Base-by-base conservation (phyloP, 1,139 yeast genomes). In the Taiozyma sp. region DNA sequence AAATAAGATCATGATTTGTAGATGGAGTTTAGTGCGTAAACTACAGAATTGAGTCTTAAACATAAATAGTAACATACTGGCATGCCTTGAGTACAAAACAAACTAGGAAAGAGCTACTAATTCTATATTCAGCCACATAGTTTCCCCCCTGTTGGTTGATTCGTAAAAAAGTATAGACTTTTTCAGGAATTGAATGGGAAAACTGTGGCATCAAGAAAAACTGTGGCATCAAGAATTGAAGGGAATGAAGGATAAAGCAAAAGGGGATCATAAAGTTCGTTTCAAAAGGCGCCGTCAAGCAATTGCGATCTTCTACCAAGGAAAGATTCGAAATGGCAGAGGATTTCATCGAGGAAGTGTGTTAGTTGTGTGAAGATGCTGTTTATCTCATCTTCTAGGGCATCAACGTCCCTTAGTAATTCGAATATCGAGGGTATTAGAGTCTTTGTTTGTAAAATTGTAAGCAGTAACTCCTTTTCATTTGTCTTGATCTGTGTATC, bases 381-480 rank as follows among this genome's bases (percentile, higher is more conserved):
- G 6, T 24, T 34, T 5, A 55, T 53, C 19, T 55, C 58, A 41
- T 50, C 51, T 14, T 48, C 54, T 8, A 54, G 22, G 7, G 22
- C 14, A 40, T 55, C 58, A 32, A 52, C 58, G 42, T 55, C 53
- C 29, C 44, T 48, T 23, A 55, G 47, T 2, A 55, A 34, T 5
- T 50, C 55, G 27, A 52, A 40, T 7, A 52, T 49, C 7, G 53
- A 45, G 8, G 50, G 51, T 0, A 53, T 40, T 24, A 55, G 8
- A 10, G 50, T 30, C 19, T 43, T 43, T 4, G 53, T 47, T 43
- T 48, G 42, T 32, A 53, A 38, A 10, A 53, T 43, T 40, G 49
- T 27, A 9, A 42, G 29, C 14, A 53, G 16, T 9, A 55, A 28
- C 19, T 52, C 56, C 32, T 51, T 55, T 30, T 53, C 53, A 38